Conservation (phyloP, 805 yeast genomes). For the Yamadazyma takamatsuzukensis region DNA sequence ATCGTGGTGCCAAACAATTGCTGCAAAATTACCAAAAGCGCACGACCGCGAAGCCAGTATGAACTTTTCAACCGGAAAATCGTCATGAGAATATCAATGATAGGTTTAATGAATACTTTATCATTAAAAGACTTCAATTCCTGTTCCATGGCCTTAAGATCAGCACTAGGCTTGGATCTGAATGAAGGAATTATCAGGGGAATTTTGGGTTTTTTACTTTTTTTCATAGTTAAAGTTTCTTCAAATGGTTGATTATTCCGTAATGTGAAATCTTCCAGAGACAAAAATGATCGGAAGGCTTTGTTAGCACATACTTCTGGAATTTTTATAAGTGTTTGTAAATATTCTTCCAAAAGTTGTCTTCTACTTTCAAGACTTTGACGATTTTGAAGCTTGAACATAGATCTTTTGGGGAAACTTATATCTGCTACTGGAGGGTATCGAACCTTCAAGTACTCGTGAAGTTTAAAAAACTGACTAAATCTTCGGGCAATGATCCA, state of each 20-base stretch:
- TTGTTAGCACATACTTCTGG: slow-evolving; percentile 72
- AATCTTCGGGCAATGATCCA: slow-evolving; percentile 92
- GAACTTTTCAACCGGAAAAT: slow-evolving; percentile 64
- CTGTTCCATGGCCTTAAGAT: slow-evolving; percentile 47
- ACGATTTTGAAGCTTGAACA: slow-evolving; percentile 67
- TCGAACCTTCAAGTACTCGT: slow-evolving; percentile 54
- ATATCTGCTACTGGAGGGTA: slow-evolving; percentile 49
- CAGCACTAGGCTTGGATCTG: no score
- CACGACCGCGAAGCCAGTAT: slow-evolving; percentile 82
- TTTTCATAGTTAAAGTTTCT: slow-evolving; percentile 11
- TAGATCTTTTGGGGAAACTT: slow-evolving; percentile 55
- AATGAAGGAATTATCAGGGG: no score
- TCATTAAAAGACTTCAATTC: slow-evolving; percentile 54
- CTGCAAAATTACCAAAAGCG: slow-evolving; percentile 74
- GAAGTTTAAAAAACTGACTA: slow-evolving; percentile 74
- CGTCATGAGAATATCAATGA: slow-evolving; percentile 70
- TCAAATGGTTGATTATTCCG: slow-evolving; percentile 27
- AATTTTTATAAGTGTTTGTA: slow-evolving; percentile 52
- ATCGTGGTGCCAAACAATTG: slow-evolving; percentile 86
- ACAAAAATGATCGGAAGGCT: slow-evolving; percentile 71
- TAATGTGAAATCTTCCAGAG: slow-evolving; percentile 57
- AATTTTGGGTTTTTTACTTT: no score
- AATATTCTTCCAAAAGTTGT: slow-evolving; percentile 56
- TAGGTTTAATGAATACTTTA: slow-evolving; percentile 65
- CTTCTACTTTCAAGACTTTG: slow-evolving; percentile 64